A percentile compares a stretch with the other conserved stretches of the same genome.
These are phyloP conservation scores for Brassica rapa DNA, from an alignment of 345 rosid genomes.

Conservation along the genomic window DNA sequence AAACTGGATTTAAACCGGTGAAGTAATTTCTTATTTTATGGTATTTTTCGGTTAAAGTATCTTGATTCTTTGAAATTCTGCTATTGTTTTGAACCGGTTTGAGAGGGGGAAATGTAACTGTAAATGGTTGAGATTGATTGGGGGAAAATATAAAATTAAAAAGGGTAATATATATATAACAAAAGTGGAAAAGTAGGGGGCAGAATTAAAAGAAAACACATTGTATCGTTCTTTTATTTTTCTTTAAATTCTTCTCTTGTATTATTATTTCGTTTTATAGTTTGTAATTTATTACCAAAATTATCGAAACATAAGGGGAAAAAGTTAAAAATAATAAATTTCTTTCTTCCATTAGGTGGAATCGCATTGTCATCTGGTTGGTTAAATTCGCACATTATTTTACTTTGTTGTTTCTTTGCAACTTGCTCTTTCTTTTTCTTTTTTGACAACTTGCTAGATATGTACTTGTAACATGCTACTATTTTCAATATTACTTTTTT, in stretches of 20 bases:
- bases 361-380: constrained; percentile 29
- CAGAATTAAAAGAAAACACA: constrained; percentile 17
- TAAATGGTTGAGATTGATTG: constrained; percentile 33
- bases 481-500: not conserved
- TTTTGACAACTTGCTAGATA: constrained; percentile 20
- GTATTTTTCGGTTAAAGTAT: constrained; percentile 40
- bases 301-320: constrained; percentile 8
- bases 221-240: constrained; percentile 13
- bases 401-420: not conserved
- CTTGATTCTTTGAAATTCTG: constrained; percentile 40
- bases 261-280: not conserved
- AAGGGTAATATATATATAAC: constrained; percentile 10
- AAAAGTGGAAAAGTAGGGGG: constrained; percentile 31
- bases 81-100: constrained; percentile 39
- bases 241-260: not conserved
- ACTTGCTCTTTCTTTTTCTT: constrained; percentile 3
- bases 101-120: constrained; percentile 30
- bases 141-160: constrained; percentile 19
- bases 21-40: constrained; percentile 35
- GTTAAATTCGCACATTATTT: constrained; percentile 21
- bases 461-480: not conserved
- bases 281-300: constrained; percentile 11
- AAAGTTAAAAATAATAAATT: not conserved
- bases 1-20: constrained; percentile 23
- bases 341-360: constrained; percentile 20